A percentile compares a stretch with the other conserved stretches of the same genome.
Evolutionary conservation across 169 alveolate genomes (phyloP).

Genomic region (Plasmodium malariae): DNA sequence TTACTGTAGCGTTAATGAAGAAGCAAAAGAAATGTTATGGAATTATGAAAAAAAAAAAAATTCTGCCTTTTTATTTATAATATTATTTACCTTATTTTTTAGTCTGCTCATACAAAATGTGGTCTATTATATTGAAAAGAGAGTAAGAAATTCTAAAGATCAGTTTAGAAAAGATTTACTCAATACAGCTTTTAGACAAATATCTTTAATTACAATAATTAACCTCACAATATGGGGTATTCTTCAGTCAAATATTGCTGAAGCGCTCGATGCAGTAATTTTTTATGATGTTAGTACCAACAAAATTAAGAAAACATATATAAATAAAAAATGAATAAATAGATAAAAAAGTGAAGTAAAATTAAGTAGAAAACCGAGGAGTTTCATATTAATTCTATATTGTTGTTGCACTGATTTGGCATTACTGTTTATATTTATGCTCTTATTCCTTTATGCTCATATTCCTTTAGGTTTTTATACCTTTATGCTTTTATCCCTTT

Average conservation of each 20-base stretch:
- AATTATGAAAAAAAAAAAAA: slow-evolving; percentile 78
- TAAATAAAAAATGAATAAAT: not conserved
- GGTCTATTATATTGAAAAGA: slow-evolving; percentile 78
- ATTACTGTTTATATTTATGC: too few relatives aligned
- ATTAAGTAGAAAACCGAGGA: too few relatives aligned
- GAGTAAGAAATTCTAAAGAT: slow-evolving; percentile 83
- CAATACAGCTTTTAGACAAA: slow-evolving; percentile 87
- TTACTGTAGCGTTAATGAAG: slow-evolving; percentile 79
- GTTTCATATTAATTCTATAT: too few relatives aligned
- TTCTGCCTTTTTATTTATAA: slow-evolving; percentile 77
- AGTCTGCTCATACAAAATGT: slow-evolving; percentile 77
- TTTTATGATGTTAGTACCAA: slow-evolving; percentile 78
- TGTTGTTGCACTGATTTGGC: too few relatives aligned
- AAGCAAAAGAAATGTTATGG: slow-evolving; percentile 79
- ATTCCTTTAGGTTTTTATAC: too few relatives aligned
- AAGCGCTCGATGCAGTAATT: slow-evolving; percentile 82
- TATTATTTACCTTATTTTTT: slow-evolving; percentile 79
- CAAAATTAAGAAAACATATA: not conserved
- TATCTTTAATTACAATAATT: slow-evolving; percentile 87
- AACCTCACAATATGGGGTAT: slow-evolving; percentile 86
- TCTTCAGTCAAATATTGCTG: slow-evolving; percentile 88
- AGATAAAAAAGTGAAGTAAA: not conserved
- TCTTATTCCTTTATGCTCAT: too few relatives aligned
- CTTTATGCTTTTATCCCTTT: too few relatives aligned
- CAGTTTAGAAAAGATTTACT: slow-evolving; percentile 84